These are phyloP conservation scores for Rutidosis leptorrhynchoides DNA, from an alignment of 129 eudicot genomes.

Conservation along the genomic window DNA sequence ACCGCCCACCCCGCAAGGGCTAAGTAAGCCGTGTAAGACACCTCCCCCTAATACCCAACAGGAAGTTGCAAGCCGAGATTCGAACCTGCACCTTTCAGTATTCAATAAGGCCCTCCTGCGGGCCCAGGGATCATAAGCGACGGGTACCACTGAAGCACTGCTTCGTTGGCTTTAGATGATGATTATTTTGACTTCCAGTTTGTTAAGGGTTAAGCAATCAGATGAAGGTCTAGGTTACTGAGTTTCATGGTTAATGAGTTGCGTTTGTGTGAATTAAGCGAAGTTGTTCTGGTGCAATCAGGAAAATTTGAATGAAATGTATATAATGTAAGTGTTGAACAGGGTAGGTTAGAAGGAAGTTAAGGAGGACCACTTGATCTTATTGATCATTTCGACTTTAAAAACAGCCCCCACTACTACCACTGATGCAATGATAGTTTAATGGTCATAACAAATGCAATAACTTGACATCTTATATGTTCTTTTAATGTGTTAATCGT, in stretches of 20 bases:
- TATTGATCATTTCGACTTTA: background rate
- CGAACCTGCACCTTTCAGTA: no score
- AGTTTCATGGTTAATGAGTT: background rate
- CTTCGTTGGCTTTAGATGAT: background rate
- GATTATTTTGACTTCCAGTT: background rate
- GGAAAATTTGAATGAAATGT: background rate
- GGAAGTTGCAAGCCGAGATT: no score
- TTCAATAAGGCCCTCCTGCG: no score
- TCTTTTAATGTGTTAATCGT: slow-evolving; percentile 8
- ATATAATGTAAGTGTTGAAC: background rate
- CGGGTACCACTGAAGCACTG: no score
- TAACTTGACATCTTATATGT: background rate
- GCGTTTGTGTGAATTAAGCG: background rate
- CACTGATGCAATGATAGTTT: background rate
- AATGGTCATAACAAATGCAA: background rate
- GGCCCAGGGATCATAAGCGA: no score
- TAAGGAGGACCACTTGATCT: slow-evolving; percentile 9
- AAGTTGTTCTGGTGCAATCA: background rate
- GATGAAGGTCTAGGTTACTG: background rate
- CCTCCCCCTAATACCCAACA: no score
- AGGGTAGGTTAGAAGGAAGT: slow-evolving; percentile 2
- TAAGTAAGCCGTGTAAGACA: no score
- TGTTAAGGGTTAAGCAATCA: background rate
- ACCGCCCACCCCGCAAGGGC: no score
- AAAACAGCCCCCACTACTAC: background rate